phyloP scores from a whole-genome alignment of 2,329 filamentous ascomycete genomes.

The Pseudodiploospora longispora region DNA sequence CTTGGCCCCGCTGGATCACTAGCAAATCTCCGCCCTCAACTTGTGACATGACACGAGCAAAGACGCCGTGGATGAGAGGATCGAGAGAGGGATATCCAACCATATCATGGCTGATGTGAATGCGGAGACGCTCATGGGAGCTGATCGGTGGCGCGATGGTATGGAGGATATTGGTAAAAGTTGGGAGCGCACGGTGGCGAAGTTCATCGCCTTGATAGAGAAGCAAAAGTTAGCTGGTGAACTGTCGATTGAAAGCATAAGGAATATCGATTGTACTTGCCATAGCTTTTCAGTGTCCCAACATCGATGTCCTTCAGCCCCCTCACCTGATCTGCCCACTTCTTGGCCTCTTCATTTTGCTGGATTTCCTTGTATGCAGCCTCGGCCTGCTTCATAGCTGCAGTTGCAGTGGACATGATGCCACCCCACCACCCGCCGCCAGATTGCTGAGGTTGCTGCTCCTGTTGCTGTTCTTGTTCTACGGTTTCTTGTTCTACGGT shows the following conservation, averaged over 20 bases:
- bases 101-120: slow-evolving; percentile 95
- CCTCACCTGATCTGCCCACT: slow-evolving; percentile 89
- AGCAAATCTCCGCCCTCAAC: slow-evolving; percentile 94
- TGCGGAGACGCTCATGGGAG: slow-evolving; percentile 91
- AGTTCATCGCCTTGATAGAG: slow-evolving; percentile 69
- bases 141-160: slow-evolving; percentile 94
- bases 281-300: slow-evolving; percentile 53
- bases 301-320: slow-evolving; percentile 58
- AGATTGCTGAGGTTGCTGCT: slow-evolving; percentile 16
- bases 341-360: slow-evolving; percentile 91
- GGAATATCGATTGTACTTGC: slow-evolving; percentile 16
- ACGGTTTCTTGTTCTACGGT: slow-evolving; percentile 37
- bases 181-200: slow-evolving; percentile 78
- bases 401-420: slow-evolving; percentile 71
- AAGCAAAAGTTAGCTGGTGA: neutral
- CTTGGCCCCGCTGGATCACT: slow-evolving; percentile 87
- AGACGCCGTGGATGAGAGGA: slow-evolving; percentile 83
- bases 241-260: neutral
- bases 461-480: slow-evolving; percentile 21
- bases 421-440: slow-evolving; percentile 87
- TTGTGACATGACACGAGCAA: slow-evolving; percentile 95
- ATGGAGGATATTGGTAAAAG: slow-evolving; percentile 89
- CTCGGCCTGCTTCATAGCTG: slow-evolving; percentile 88
- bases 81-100: slow-evolving; percentile 91
- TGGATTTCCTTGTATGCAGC: slow-evolving; percentile 91